These are phyloP conservation scores for Penicillium sp. DNA, from an alignment of 2,329 filamentous ascomycete genomes.

Conservation along the genomic window DNA sequence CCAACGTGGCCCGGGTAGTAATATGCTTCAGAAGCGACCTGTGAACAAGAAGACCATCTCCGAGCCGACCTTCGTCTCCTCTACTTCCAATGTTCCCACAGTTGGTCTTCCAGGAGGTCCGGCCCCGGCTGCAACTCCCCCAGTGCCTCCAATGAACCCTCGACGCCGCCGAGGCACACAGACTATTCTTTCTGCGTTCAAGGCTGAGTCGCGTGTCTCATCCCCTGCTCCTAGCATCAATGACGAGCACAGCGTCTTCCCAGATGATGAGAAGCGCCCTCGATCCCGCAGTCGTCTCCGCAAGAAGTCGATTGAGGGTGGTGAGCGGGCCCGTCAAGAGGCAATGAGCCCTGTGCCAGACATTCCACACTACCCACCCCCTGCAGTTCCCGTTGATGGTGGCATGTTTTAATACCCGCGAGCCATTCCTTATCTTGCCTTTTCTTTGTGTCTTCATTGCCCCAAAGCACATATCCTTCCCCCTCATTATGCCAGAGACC, in stretches of 20 bases:
- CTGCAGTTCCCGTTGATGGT: conserved; percentile 33
- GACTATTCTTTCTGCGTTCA: conserved; percentile 42
- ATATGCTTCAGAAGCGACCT: conserved; percentile 54
- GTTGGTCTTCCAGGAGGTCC: conserved; percentile 57
- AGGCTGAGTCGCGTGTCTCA: conserved; percentile 30
- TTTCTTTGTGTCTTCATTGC: conserved; percentile 7
- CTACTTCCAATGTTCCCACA: conserved; percentile 60
- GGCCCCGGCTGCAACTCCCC: conserved; percentile 39
- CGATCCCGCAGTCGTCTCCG: conserved; percentile 23
- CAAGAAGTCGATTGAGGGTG: conserved; percentile 43
- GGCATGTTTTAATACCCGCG: conserved; percentile 39
- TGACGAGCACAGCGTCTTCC: conserved; percentile 22
- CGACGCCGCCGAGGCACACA: conserved; percentile 54
- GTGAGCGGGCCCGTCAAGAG: conserved; percentile 47
- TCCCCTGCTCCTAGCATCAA: conserved; percentile 21
- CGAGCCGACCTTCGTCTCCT: conserved; percentile 55
- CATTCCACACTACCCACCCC: conserved; percentile 34
- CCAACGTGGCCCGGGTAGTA: conserved; percentile 31
- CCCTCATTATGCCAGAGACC: conserved; percentile 2
- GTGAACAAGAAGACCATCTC: conserved; percentile 64
- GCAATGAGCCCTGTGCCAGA: conserved; percentile 32
- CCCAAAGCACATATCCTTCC: conserved; percentile 1
- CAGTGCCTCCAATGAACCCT: conserved; percentile 62
- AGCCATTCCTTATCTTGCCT: not conserved
- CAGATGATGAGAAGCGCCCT: conserved; percentile 44